These are phyloP conservation scores for Fusarium nelsonii DNA, from an alignment of 2,329 filamentous ascomycete genomes.

Conservation along the genomic window DNA sequence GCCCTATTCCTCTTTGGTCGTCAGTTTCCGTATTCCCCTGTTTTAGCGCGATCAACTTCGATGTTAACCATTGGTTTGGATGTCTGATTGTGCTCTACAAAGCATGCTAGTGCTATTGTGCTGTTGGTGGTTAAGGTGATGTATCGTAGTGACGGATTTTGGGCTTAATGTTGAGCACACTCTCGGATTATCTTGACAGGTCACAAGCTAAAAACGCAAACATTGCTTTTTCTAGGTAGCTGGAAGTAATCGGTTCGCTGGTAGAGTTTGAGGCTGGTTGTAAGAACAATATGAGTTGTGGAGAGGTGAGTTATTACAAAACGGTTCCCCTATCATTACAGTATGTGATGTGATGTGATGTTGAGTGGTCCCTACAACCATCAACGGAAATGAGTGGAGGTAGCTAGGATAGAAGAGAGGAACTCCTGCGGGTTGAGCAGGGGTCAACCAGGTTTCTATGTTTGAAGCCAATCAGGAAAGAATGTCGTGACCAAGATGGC, in stretches of 20 bases:
- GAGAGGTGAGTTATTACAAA: not conserved
- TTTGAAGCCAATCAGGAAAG: conserved; percentile 22
- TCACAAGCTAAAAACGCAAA: conserved; percentile 7
- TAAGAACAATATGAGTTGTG: not conserved
- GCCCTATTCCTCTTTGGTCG: conserved; percentile 22
- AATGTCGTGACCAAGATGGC: not conserved
- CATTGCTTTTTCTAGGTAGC: conserved; percentile 19
- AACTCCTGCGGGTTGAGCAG: conserved; percentile 32
- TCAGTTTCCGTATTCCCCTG: conserved; percentile 38
- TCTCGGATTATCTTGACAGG: conserved; percentile 6
- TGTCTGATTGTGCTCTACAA: not conserved
- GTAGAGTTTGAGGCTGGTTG: conserved; percentile 7
- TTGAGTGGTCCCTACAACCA: conserved; percentile 17
- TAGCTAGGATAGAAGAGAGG: conserved; percentile 24
- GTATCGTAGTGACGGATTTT: not conserved
- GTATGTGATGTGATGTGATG: conserved; percentile 1
- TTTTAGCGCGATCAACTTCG: conserved; percentile 35
- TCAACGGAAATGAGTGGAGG: conserved; percentile 42
- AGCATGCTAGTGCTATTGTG: not conserved
- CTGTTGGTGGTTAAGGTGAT: conserved; percentile 5
- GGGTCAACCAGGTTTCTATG: conserved; percentile 24
- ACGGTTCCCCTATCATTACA: conserved; percentile 20
- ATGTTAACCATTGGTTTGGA: not conserved
- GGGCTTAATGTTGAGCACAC: conserved; percentile 20
- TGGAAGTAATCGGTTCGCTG: not conserved